Percentiles rank a stretch among this genome's conserved stretches.
Evolutionary conservation across 1,139 yeast genomes (phyloP).

Genomic region (Kazachstania sp.): DNA sequence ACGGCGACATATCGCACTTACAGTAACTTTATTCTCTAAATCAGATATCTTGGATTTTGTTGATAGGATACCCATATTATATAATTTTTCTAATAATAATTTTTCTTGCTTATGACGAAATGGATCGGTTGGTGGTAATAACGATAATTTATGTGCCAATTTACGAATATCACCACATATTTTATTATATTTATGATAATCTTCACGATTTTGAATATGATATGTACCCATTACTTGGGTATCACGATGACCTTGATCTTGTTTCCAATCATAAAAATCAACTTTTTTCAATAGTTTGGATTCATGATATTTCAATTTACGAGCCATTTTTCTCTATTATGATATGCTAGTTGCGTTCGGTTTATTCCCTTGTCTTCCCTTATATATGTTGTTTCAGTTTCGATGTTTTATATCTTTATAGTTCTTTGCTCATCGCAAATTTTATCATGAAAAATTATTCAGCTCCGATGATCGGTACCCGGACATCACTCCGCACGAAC

Average conservation of each 20-base stretch:
- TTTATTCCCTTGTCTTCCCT: too few species aligned
- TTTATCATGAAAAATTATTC: too few species aligned
- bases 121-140: constrained; percentile 79
- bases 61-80: constrained; percentile 77
- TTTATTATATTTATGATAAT: constrained; percentile 85
- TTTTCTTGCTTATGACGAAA: constrained; percentile 82
- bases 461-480: too few species aligned
- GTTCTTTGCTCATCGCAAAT: constrained; percentile 62
- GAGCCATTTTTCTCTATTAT: constrained; percentile 74
- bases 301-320: constrained; percentile 90
- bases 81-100: constrained; percentile 73
- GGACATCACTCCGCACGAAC: too few species aligned
- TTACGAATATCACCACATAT: constrained; percentile 87
- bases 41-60: constrained; percentile 88
- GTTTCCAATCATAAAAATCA: constrained; percentile 96
- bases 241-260: constrained; percentile 90
- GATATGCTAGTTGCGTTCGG: too few species aligned
- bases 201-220: constrained; percentile 90
- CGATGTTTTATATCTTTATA: too few species aligned
- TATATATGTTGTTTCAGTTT: too few species aligned
- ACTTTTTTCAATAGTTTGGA: constrained; percentile 90
- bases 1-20: constrained; percentile 84
- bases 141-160: constrained; percentile 74
- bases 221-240: constrained; percentile 92
- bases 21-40: constrained; percentile 83